Percentiles rank a stretch among this genome's conserved stretches.
Conservation (phyloP, 257 asterid species). For the Fraxinus americana region DNA sequence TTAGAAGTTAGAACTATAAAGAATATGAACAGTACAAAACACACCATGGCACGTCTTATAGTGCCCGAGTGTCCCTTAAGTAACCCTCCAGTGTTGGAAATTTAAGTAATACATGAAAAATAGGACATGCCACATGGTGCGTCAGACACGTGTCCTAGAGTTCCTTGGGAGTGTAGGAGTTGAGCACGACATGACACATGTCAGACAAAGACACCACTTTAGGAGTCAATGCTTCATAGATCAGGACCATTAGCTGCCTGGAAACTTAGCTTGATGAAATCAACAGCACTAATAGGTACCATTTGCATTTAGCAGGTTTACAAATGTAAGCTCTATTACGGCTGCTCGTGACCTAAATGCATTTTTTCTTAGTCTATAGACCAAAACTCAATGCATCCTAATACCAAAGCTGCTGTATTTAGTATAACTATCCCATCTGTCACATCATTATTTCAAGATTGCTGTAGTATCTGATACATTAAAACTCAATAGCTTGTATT, state of each 20-base stretch:
- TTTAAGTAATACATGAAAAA: no score
- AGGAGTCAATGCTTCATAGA: background rate
- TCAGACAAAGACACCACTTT: background rate
- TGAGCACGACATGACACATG: background rate
- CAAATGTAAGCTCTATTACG: background rate
- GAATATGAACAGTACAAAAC: background rate
- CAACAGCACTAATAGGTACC: background rate
- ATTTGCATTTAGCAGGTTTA: no score
- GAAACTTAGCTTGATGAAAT: background rate
- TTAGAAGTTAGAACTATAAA: background rate
- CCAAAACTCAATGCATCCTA: background rate
- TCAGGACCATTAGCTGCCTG: background rate
- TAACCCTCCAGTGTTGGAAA: background rate
- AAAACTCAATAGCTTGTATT: background rate
- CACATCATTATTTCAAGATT: background rate
- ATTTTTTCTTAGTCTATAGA: background rate
- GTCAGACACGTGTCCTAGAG: background rate
- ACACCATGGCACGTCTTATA: background rate
- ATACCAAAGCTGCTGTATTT: background rate
- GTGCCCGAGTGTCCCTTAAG: background rate
- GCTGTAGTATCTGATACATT: background rate
- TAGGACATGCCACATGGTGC: background rate
- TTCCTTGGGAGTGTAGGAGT: background rate
- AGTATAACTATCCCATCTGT: background rate
- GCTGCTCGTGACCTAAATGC: background rate